Conservation (phyloP, 2,329 filamentous ascomycete genomes). For the Pleomassaria siparia region DNA sequence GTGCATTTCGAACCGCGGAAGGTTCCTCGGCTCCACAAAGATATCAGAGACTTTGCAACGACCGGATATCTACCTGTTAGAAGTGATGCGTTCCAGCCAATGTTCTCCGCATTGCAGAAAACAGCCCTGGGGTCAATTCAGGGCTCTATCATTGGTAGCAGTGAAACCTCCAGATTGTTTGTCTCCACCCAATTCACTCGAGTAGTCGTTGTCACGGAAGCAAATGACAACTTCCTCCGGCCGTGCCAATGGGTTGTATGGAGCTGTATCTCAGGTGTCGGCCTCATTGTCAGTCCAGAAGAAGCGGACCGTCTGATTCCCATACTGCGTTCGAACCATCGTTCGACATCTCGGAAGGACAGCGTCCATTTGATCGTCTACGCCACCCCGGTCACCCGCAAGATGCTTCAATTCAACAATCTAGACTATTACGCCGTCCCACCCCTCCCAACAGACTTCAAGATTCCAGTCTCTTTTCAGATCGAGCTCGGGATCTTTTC, state of each 20-base stretch:
- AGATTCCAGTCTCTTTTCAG: slow-evolving; percentile 55
- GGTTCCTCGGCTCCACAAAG: slow-evolving; percentile 52
- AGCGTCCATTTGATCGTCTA: slow-evolving; percentile 58
- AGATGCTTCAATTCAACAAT: slow-evolving; percentile 62
- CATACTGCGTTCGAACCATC: slow-evolving; percentile 32
- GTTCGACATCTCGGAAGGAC: neutral
- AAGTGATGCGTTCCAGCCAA: slow-evolving; percentile 43
- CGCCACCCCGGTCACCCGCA: slow-evolving; percentile 60
- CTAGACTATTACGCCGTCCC: slow-evolving; percentile 59
- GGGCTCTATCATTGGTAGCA: slow-evolving; percentile 13
- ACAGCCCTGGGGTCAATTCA: slow-evolving; percentile 44
- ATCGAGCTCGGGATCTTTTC: slow-evolving; percentile 63
- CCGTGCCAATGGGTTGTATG: slow-evolving; percentile 65
- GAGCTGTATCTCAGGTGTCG: slow-evolving; percentile 50
- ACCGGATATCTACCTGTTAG: slow-evolving; percentile 49
- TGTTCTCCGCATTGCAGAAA: slow-evolving; percentile 46
- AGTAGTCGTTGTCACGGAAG: slow-evolving; percentile 44
- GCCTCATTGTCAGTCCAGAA: slow-evolving; percentile 62
- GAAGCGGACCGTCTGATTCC: slow-evolving; percentile 61
- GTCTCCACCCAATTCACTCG: slow-evolving; percentile 52
- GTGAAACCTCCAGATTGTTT: slow-evolving; percentile 35
- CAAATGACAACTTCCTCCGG: slow-evolving; percentile 50
- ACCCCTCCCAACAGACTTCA: slow-evolving; percentile 42
- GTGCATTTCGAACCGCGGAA: slow-evolving; percentile 42
- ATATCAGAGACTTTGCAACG: slow-evolving; percentile 50